Base-by-base conservation (phyloP, 2,329 filamentous ascomycete genomes). In the Diaporthe sp. region DNA sequence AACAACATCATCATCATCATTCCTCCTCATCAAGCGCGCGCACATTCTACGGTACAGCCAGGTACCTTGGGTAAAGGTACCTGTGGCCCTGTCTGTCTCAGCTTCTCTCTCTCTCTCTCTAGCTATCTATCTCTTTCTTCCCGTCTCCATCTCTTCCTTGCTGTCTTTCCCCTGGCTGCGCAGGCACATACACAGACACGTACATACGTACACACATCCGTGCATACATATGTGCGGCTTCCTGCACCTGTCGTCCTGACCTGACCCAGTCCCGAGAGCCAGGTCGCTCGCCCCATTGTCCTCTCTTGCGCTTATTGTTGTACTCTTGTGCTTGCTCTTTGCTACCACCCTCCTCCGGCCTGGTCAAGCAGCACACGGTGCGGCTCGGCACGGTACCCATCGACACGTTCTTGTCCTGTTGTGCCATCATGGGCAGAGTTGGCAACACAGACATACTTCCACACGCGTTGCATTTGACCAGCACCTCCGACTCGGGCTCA, bases 201-300 rank as follows among this genome's bases (percentile, higher is more conserved):
- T 13, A 4, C 25, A 49, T 31, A 13, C 25, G 37, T 39, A 51
- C 19, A 10, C n/a, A 53, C n/a, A 28, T 31, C 37, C 37, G 37
- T 39, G n/a, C n/a, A 55, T 28, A 55, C 25, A 58, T 61, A 49
- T 57, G 55, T 39, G 42, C 58, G 42, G 55, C 69, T 61, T 72
- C 46, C 69, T 51, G 28, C 42, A 39, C 55, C 67, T 70, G 77
- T 57, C 44, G 72, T 71, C 73, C 53, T 72, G 78, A 78, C 77
- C 79, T 77, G 42, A 34, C 28, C 69, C n/a, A 22, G 31, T 53
- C 34, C 34, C 67, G 22, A 51, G 51, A 34, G n/a, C 39, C 28
- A 49, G 61, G 61, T 49, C n/a, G n/a, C 72, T 61, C 44, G 25
- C 39, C 65, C 34, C n/a, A 44, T 65, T 73, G 57, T 72, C 44